Conservation (phyloP, 768 basidiomycete species). For the Tylopilus sp. region DNA sequence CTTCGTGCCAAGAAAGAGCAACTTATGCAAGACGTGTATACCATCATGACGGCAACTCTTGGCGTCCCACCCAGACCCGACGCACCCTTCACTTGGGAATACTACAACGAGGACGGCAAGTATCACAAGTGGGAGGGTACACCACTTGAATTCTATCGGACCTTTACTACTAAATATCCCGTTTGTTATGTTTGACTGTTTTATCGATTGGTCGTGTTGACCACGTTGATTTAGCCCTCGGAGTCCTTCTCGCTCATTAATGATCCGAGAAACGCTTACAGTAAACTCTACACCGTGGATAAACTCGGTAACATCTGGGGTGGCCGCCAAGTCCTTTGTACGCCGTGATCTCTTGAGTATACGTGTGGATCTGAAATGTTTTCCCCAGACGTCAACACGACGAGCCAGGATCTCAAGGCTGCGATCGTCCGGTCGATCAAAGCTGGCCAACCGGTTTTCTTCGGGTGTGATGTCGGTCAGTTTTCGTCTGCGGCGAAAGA, state of each 20-base stretch:
- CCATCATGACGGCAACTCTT: slow-evolving; percentile 78
- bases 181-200: slow-evolving; percentile 35
- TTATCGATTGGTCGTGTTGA: background rate
- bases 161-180: slow-evolving; percentile 54
- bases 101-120: slow-evolving; percentile 78
- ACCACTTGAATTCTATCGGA: slow-evolving; percentile 73
- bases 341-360: slow-evolving; percentile 20
- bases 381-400: slow-evolving; percentile 79
- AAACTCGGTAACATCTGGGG: slow-evolving; percentile 93
- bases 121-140: slow-evolving; percentile 74
- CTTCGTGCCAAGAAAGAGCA: slow-evolving; percentile 83
- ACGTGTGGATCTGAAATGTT: background rate
- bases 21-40: slow-evolving; percentile 81
- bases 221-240: slow-evolving; percentile 40
- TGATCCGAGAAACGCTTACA: slow-evolving; percentile 85
- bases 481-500: slow-evolving; percentile 56
- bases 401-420: slow-evolving; percentile 75
- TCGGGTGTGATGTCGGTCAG: slow-evolving; percentile 95
- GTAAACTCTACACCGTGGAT: slow-evolving; percentile 85
- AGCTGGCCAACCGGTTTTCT: slow-evolving; percentile 88
- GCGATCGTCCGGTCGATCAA: slow-evolving; percentile 83
- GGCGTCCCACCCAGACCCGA: slow-evolving; percentile 80
- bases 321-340: slow-evolving; percentile 80
- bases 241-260: slow-evolving; percentile 93
- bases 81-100: slow-evolving; percentile 82